Evolutionary conservation across 768 basidiomycete species (phyloP), one percentile per base, ranked within the genome.

Genomic region (Russula vinacea): DNA sequence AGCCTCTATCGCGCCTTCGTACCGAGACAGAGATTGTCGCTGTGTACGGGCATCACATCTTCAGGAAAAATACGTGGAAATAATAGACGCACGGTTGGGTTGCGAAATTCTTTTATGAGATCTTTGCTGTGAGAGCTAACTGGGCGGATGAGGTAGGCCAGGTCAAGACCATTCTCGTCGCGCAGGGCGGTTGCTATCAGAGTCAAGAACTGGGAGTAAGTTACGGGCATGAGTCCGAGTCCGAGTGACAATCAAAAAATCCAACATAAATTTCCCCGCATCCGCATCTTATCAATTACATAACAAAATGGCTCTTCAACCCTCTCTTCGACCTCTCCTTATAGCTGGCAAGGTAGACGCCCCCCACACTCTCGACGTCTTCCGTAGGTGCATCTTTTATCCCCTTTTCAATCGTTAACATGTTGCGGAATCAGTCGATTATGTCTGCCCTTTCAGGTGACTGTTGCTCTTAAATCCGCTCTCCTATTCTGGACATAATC

Each of bases 371-470:
- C 78, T 94, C 56, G 92, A 94, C 62, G 75, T 92, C 62, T 93
- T 90, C 75, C 73, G 89, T 88, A 70, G 70, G 88, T 56, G 26
- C 17, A 19, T 24, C 16, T n/a, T 42, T 54, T 26, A 16, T 42
- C 11, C 64, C 17, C 22, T 16, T 2, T 16, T 39, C 0, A 4
- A 49, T 17, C 35, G 58, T 16, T 49, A 29, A 33, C 33, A 26
- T 24, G 24, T 57, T 32, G 16, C 11, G 24, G 40, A 7, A 35
- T 1, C 67, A 92, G 90, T 92, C 76, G 92, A 93, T 74, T 92
- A 90, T 73, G 89, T 92, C 69, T 94, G 92, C 69, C 91, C 91
- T 1, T 93, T 78, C 80, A 90, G 88, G 87, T 86, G 44, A 51
- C 11, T 2, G 10, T 44, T 16, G 3, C 29, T 26, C 13, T 29